Conservation (phyloP, 345 rosid species). For the Salix koriyanagi region DNA sequence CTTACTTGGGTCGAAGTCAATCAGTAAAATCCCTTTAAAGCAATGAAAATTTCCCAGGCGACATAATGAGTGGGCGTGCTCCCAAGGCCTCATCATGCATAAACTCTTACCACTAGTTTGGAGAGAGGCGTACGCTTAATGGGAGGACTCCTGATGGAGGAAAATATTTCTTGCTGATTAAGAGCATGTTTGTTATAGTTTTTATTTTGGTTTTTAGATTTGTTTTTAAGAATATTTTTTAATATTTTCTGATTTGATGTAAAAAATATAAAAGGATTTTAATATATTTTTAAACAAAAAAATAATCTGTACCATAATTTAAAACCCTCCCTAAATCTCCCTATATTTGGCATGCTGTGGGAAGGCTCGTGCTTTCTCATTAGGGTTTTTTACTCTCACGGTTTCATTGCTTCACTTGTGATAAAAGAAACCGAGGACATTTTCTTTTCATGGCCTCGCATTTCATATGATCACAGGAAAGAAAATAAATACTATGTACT, state of each 20-base stretch:
- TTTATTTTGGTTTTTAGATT: too few relatives aligned
- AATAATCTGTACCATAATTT: too few relatives aligned
- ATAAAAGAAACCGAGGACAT: slow-evolving; percentile 7
- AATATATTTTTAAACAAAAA: too few relatives aligned
- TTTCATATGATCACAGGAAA: neutral
- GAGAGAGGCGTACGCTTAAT: neutral
- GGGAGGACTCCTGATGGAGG: neutral
- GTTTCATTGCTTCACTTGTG: slow-evolving; percentile 8
- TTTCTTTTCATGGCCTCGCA: neutral
- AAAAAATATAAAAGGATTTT: too few relatives aligned
- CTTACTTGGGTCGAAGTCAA: slow-evolving; percentile 39
- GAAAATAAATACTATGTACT: neutral
- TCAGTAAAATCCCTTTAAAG: slow-evolving; percentile 38
- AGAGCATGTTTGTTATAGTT: neutral
- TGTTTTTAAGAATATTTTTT: too few relatives aligned
- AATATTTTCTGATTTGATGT: too few relatives aligned
- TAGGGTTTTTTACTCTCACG: slow-evolving; percentile 10
- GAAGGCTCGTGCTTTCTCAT: neutral
- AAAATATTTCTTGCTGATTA: slow-evolving; percentile 15
- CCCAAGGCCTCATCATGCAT: slow-evolving; percentile 28
- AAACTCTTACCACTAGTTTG: neutral
- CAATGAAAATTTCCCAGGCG: slow-evolving; percentile 29
- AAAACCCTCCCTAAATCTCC: neutral
- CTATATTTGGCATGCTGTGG: slow-evolving; percentile 11
- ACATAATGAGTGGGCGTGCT: slow-evolving; percentile 65